Evolutionary conservation across 495 filamentous ascomycete genomes (phyloP).

Genomic region (Cetradonia linearis): DNA sequence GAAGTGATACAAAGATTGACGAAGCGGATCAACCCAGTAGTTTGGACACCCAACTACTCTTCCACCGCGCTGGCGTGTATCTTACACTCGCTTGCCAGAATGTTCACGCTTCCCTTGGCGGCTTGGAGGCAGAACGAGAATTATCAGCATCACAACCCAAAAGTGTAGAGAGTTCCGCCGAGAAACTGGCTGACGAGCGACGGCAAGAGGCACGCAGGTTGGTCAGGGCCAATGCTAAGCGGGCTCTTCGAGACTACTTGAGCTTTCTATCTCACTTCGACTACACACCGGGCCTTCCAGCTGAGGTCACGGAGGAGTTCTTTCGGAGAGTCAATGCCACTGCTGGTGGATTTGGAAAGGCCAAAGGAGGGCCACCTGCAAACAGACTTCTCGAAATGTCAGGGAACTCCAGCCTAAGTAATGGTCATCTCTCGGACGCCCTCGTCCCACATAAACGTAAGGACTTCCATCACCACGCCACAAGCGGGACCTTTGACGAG

Average conservation of each 20-base stretch:
- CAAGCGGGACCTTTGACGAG: slow-evolving; percentile 13
- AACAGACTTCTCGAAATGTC: slow-evolving; percentile 25
- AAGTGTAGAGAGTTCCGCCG: not conserved
- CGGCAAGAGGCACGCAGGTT: slow-evolving; percentile 51
- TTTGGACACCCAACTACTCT: slow-evolving; percentile 61
- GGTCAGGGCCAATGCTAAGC: slow-evolving; percentile 61
- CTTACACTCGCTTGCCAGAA: slow-evolving; percentile 57
- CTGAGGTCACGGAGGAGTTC: slow-evolving; percentile 57
- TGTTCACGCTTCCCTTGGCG: slow-evolving; percentile 43
- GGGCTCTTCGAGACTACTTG: slow-evolving; percentile 60
- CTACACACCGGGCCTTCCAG: slow-evolving; percentile 59
- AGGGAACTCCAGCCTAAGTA: slow-evolving; percentile 26
- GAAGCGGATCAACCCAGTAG: slow-evolving; percentile 65
- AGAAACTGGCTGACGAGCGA: slow-evolving; percentile 32
- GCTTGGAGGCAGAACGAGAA: not conserved
- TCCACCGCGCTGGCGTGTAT: slow-evolving; percentile 67
- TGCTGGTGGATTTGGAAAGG: slow-evolving; percentile 36
- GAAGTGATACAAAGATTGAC: slow-evolving; percentile 43
- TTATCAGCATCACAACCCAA: not conserved
- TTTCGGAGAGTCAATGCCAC: slow-evolving; percentile 50
- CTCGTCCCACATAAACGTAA: slow-evolving; percentile 21
- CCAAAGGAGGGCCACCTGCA: slow-evolving; percentile 18
- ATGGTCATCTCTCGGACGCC: slow-evolving; percentile 29
- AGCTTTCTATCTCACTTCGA: slow-evolving; percentile 60
- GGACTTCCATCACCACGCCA: slow-evolving; percentile 6